phyloP scores from a whole-genome alignment of 495 filamentous ascomycete genomes.

The Podospora appendiculata region DNA sequence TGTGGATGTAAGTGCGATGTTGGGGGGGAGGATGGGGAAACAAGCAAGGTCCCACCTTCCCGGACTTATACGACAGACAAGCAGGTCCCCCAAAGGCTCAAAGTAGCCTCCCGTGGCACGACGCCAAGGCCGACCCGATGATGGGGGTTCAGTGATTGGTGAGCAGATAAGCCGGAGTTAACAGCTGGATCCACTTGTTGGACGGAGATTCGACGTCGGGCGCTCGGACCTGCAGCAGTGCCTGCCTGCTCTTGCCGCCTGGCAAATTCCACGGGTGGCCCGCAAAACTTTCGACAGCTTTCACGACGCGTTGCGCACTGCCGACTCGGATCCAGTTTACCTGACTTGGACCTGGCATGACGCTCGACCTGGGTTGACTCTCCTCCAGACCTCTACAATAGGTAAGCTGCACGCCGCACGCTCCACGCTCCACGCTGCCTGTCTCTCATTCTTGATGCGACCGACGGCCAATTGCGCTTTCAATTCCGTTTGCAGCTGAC shows the following conservation, averaged over 20 bases:
- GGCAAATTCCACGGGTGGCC: background rate
- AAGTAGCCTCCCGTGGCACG: background rate
- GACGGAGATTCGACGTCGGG: background rate
- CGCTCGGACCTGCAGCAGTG: conserved; percentile 7
- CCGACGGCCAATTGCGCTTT: background rate
- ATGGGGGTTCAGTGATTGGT: background rate
- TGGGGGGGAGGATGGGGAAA: no score
- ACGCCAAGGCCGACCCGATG: background rate
- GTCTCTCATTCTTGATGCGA: no score
- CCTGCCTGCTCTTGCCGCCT: background rate
- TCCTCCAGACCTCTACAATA: conserved; percentile 7
- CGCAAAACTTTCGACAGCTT: conserved; percentile 14
- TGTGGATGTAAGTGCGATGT: background rate
- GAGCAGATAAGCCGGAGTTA: background rate
- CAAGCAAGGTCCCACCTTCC: no score
- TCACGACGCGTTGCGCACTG: background rate
- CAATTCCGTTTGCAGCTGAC: background rate
- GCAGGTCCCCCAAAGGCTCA: background rate
- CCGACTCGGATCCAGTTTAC: background rate
- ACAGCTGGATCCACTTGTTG: background rate
- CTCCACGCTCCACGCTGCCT: background rate
- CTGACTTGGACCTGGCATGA: conserved; percentile 11
- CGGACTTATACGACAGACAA: no score
- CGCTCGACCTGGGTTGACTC: conserved; percentile 2
- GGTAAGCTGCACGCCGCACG: conserved; percentile 3